phyloP scores from a whole-genome alignment of 1,284 basidiomycete species.

The Lentinula novae-zelandiae region DNA sequence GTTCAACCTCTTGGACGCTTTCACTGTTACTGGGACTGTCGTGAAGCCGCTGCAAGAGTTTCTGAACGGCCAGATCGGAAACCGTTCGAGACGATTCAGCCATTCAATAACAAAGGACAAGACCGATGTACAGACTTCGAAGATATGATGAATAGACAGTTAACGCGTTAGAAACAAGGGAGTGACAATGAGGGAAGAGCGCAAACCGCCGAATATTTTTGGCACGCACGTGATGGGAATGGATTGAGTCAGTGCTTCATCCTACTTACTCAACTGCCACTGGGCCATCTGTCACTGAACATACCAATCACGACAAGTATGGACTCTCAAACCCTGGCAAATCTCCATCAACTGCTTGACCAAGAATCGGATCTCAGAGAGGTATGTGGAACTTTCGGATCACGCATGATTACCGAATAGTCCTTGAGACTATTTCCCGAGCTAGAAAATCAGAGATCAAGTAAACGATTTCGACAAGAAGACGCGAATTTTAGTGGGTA shows the following conservation, averaged over 20 bases:
- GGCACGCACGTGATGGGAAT: too few species aligned
- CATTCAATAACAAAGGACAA: conserved; percentile 2
- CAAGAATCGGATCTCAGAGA: conserved; percentile 49
- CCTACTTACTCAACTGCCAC: too few species aligned
- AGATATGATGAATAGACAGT: too few species aligned
- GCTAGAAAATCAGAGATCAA: conserved; percentile 73
- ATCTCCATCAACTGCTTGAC: conserved; percentile 50
- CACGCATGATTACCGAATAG: background rate
- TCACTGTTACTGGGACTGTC: conserved; percentile 51
- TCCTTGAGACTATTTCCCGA: background rate
- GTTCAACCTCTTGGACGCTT: conserved; percentile 43
- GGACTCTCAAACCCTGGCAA: conserved; percentile 53
- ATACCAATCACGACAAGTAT: conserved; percentile 29
- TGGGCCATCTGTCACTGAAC: background rate
- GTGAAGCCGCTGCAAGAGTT: conserved; percentile 46
- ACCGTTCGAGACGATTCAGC: background rate
- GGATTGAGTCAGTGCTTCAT: too few species aligned
- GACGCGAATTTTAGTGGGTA: conserved; percentile 58
- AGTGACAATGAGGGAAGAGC: background rate
- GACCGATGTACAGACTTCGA: background rate
- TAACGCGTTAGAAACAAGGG: too few species aligned
- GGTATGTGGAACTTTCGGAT: conserved; percentile 26
- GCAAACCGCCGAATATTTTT: too few species aligned
- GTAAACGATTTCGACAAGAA: conserved; percentile 72
- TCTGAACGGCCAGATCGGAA: conserved; percentile 27